Percentiles rank a stretch among this genome's conserved stretches.
Conservation (phyloP, 768 basidiomycete genomes). For the Rhodotorula paludigena region DNA sequence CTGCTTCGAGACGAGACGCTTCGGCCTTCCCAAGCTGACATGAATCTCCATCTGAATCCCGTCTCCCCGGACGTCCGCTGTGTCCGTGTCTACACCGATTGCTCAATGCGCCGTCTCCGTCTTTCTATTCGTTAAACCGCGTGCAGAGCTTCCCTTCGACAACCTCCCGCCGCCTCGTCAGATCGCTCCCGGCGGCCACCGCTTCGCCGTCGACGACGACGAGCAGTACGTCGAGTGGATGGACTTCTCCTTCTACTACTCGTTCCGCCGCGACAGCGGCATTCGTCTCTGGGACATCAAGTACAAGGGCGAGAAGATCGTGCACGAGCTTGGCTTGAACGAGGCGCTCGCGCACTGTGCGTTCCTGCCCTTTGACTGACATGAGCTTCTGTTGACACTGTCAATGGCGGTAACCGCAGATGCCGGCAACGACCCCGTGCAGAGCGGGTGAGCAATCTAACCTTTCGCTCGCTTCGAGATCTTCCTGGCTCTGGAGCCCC, state of each 20-base stretch:
- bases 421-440: conserved; percentile 42
- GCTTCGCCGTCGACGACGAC: conserved; percentile 42
- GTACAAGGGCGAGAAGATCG: conserved; percentile 40
- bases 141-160: conserved; percentile 34
- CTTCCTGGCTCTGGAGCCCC: too few relatives aligned
- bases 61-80: too few relatives aligned
- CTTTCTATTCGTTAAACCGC: not conserved
- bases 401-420: conserved; percentile 1
- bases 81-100: too few relatives aligned
- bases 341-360: conserved; percentile 44
- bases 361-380: too few relatives aligned
- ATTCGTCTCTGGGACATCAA: conserved; percentile 42
- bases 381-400: not conserved
- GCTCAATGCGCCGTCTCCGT: not conserved
- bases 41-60: not conserved
- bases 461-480: too few relatives aligned
- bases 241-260: conserved; percentile 39
- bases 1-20: not conserved
- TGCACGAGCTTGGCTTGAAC: conserved; percentile 43
- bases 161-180: conserved; percentile 36
- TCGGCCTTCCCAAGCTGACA: not conserved
- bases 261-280: conserved; percentile 42
- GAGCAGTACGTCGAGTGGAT: conserved; percentile 42
- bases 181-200: conserved; percentile 41
- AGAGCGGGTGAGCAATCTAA: too few relatives aligned